Percentiles rank a stretch among this genome's conserved stretches.
These are phyloP conservation scores for Malus orientalis DNA, from an alignment of 306 rosid genomes.

Conservation along the genomic window DNA sequence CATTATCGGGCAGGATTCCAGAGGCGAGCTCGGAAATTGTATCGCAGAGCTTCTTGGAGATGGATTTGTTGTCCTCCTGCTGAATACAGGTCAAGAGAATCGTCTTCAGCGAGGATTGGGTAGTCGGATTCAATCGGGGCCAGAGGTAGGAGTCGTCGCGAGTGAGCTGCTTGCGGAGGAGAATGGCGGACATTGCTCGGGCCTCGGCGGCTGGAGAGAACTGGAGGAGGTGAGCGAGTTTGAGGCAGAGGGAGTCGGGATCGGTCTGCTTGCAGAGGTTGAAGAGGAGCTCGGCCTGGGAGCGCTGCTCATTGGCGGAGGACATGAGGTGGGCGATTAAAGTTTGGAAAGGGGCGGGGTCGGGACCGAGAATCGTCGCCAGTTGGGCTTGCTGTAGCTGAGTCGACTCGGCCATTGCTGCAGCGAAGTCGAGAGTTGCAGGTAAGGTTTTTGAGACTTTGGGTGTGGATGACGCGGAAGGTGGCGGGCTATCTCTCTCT, in stretches of 20 bases:
- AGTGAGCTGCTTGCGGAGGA: constrained; percentile 89
- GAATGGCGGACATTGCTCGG: constrained; percentile 95
- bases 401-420: constrained; percentile 46
- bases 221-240: constrained; percentile 82
- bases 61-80: constrained; percentile 58
- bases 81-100: constrained; percentile 70
- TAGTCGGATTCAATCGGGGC: constrained; percentile 59
- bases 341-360: constrained; percentile 66
- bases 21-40: constrained; percentile 95
- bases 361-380: constrained; percentile 80
- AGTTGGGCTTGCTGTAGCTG: constrained; percentile 82
- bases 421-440: not conserved
- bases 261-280: constrained; percentile 92
- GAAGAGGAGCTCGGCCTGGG: constrained; percentile 81
- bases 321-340: constrained; percentile 90
- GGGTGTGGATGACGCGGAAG: not conserved
- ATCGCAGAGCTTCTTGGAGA: constrained; percentile 76
- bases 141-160: constrained; percentile 86
- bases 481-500: not conserved
- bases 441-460: constrained; percentile 22
- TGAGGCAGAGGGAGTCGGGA: constrained; percentile 69
- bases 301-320: constrained; percentile 78
- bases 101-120: constrained; percentile 72
- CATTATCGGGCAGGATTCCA: constrained; percentile 75
- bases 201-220: constrained; percentile 62